Percentiles rank a stretch among this genome's conserved stretches.
Conservation (phyloP, 352 stramenopile species). For the Pythium volutum region DNA sequence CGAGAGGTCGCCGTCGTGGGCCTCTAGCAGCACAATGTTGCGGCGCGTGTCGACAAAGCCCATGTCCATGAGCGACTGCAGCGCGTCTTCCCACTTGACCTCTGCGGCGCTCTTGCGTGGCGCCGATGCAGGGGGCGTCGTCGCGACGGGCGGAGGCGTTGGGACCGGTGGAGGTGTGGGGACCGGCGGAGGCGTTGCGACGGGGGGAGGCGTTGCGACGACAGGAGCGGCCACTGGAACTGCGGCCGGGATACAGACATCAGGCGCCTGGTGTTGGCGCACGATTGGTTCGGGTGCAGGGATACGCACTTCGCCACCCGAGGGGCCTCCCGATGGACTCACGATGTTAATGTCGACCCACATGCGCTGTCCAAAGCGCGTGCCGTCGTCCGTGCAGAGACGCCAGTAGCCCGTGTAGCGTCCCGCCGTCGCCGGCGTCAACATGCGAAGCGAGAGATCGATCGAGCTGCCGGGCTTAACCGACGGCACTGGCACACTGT, state of each 20-base stretch:
- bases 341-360: conserved; percentile 88
- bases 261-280: conserved; percentile 7
- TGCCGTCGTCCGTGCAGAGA: conserved; percentile 72
- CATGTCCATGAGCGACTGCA: conserved; percentile 61
- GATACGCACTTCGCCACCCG: conserved; percentile 22
- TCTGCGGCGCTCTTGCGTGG: conserved; percentile 33
- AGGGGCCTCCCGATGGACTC: conserved; percentile 15
- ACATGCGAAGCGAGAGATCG: conserved; percentile 74
- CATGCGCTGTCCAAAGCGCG: conserved; percentile 84
- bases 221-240: conserved; percentile 8
- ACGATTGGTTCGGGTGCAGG: conserved; percentile 14
- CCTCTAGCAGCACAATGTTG: conserved; percentile 54
- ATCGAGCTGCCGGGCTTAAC: conserved; percentile 64
- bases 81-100: conserved; percentile 41
- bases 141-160: neutral
- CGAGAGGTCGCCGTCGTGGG: conserved; percentile 62
- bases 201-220: neutral
- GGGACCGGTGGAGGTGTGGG: neutral
- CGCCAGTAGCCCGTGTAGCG: conserved; percentile 90
- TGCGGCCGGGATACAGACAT: conserved; percentile 16
- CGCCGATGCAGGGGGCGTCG: neutral
- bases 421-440: conserved; percentile 49
- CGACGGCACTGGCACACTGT: conserved; percentile 68
- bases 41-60: conserved; percentile 57
- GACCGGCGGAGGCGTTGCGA: neutral